phyloP scores from a whole-genome alignment of 768 basidiomycete genomes.

The Podaxis sp. region DNA sequence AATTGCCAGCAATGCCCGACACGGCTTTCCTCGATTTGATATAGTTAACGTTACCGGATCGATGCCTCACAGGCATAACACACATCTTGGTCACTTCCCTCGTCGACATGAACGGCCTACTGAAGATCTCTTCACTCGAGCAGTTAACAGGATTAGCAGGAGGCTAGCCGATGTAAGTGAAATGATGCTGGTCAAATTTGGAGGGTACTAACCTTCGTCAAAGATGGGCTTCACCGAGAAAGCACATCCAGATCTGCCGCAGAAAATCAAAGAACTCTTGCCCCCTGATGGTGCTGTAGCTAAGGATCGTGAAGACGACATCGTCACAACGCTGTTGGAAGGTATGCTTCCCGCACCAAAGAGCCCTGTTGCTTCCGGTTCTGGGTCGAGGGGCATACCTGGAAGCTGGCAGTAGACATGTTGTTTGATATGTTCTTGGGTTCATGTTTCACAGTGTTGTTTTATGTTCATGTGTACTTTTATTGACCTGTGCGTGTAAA shows the following conservation, averaged over 20 bases:
- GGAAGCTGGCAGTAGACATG: constrained; percentile 44
- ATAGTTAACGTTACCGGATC: constrained; percentile 52
- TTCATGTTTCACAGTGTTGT: constrained; percentile 4
- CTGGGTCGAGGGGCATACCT: constrained; percentile 33
- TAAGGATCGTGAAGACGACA: constrained; percentile 63
- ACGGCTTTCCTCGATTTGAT: constrained; percentile 61
- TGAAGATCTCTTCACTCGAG: constrained; percentile 38
- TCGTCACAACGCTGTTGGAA: constrained; percentile 62
- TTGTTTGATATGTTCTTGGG: not conserved
- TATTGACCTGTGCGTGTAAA: constrained; percentile 1
- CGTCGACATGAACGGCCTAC: constrained; percentile 27
- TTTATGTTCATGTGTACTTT: not conserved
- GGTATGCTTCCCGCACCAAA: constrained; percentile 45
- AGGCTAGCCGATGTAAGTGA: constrained; percentile 63
- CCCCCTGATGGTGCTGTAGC: constrained; percentile 38
- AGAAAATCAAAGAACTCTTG: constrained; percentile 51
- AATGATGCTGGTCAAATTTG: constrained; percentile 2
- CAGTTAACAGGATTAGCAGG: constrained; percentile 50
- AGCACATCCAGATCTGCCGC: constrained; percentile 50
- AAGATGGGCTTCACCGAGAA: constrained; percentile 77
- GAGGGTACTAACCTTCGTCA: constrained; percentile 14
- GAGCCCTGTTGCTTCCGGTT: constrained; percentile 35
- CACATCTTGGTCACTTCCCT: constrained; percentile 35
- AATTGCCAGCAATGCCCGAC: constrained; percentile 63
- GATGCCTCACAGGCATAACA: constrained; percentile 34